Evolutionary conservation across 2,329 filamentous ascomycete species (phyloP).

Genomic region (Arachnopeziza araneosa): DNA sequence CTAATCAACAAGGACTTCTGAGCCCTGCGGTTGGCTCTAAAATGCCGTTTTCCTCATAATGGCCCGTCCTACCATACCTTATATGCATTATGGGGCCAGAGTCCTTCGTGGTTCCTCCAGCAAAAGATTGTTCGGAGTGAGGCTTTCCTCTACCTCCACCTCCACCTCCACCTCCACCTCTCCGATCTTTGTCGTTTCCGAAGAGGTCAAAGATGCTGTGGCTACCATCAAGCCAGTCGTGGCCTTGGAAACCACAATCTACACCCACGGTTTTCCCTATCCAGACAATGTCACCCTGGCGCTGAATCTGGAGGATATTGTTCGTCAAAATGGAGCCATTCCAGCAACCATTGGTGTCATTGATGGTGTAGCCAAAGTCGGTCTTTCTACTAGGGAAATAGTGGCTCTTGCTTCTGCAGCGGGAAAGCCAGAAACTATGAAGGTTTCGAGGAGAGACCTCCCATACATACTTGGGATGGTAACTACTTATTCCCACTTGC

Average conservation of each 20-base stretch:
- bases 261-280: constrained; percentile 84
- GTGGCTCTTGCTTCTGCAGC: constrained; percentile 61
- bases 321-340: constrained; percentile 74
- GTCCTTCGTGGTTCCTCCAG: not conserved
- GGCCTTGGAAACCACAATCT: constrained; percentile 92
- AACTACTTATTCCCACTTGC: constrained; percentile 25
- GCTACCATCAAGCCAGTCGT: constrained; percentile 74
- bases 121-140: not conserved
- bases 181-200: not conserved
- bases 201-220: constrained; percentile 52
- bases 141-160: not conserved
- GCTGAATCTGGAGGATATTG: constrained; percentile 69
- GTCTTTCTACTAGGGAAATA: constrained; percentile 67
- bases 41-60: not conserved
- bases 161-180: too few species aligned
- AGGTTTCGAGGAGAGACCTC: constrained; percentile 83
- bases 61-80: not conserved
- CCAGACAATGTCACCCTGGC: constrained; percentile 71
- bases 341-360: constrained; percentile 90
- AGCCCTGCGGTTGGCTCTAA: not conserved
- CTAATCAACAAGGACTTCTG: not conserved
- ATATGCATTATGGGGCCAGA: not conserved
- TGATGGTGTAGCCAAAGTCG: constrained; percentile 76
- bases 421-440: constrained; percentile 62
- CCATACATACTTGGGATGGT: constrained; percentile 75